Conservation (phyloP, 441 rosid genomes). For the Bruguiera hainesii region DNA sequence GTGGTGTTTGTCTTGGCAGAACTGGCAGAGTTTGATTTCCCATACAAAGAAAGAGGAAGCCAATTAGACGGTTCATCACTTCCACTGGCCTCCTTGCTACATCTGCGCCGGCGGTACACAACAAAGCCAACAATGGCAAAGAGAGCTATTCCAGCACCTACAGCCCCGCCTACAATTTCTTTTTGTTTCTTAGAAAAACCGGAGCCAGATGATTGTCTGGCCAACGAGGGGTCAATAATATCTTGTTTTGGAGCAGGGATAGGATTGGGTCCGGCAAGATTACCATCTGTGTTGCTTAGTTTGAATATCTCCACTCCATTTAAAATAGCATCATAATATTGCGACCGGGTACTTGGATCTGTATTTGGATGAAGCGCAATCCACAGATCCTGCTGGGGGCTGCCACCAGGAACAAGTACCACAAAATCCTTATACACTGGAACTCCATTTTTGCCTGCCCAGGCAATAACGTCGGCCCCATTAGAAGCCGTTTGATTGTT, state of each 20-base stretch:
- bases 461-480: constrained; percentile 54
- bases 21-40: constrained; percentile 91
- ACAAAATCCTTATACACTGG: constrained; percentile 52
- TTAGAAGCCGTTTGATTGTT: constrained; percentile 58
- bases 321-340: constrained; percentile 58
- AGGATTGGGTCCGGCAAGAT: constrained; percentile 87
- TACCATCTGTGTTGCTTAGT: constrained; percentile 40
- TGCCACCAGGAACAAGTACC: constrained; percentile 38
- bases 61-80: constrained; percentile 91
- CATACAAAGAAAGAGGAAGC: constrained; percentile 91
- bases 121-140: constrained; percentile 46
- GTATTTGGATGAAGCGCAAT: constrained; percentile 63
- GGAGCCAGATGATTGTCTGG: constrained; percentile 22
- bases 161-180: constrained; percentile 66
- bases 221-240: constrained; percentile 47
- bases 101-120: constrained; percentile 43
- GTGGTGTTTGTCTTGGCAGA: constrained; percentile 89
- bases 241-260: constrained; percentile 55
- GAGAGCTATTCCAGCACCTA: constrained; percentile 53
- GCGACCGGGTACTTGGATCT: constrained; percentile 29
- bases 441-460: constrained; percentile 45
- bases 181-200: constrained; percentile 41
- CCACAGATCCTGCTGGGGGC: constrained; percentile 75
- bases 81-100: constrained; percentile 57
- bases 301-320: constrained; percentile 91